Evolutionary conservation across 805 yeast genomes (phyloP).

Genomic region (Metschnikowia rubicola): DNA sequence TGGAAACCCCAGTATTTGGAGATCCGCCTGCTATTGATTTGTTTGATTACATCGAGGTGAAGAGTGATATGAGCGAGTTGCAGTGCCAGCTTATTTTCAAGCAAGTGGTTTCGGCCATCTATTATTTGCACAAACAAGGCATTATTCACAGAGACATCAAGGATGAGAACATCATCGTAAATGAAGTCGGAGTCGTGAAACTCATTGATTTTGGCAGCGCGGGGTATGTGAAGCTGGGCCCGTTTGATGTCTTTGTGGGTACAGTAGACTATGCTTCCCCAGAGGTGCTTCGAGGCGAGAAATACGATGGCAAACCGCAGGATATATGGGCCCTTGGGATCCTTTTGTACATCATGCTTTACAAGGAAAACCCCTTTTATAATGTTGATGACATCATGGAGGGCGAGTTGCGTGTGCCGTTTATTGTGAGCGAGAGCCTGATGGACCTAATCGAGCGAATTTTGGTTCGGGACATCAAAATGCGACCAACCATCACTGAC

Average conservation of each 20-base stretch:
- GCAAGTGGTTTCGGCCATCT: constrained; percentile 76
- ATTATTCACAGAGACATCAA: constrained; percentile 93
- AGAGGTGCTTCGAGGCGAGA: constrained; percentile 83
- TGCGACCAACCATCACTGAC: constrained; percentile 72
- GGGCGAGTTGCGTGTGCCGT: constrained; percentile 75
- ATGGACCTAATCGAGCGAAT: constrained; percentile 59
- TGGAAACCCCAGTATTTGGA: constrained; percentile 91
- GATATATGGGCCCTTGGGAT: constrained; percentile 98
- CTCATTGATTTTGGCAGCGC: constrained; percentile 95
- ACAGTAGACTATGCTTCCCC: constrained; percentile 98
- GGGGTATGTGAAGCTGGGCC: constrained; percentile 85
- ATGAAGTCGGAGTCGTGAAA: constrained; percentile 73
- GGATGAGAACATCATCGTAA: constrained; percentile 91
- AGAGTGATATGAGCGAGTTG: constrained; percentile 71
- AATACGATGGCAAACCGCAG: constrained; percentile 90
- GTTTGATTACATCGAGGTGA: constrained; percentile 87
- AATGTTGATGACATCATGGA: constrained; percentile 95
- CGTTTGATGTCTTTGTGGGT: constrained; percentile 96
- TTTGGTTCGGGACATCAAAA: constrained; percentile 59
- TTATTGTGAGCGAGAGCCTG: constrained; percentile 58
- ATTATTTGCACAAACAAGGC: constrained; percentile 79
- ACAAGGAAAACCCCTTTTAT: constrained; percentile 93
- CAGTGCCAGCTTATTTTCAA: constrained; percentile 76
- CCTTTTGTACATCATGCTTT: constrained; percentile 80
- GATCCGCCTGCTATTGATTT: constrained; percentile 86